phyloP scores from a whole-genome alignment of 192 early-diverging fungal species.

The Gaertneriomyces sp. region DNA sequence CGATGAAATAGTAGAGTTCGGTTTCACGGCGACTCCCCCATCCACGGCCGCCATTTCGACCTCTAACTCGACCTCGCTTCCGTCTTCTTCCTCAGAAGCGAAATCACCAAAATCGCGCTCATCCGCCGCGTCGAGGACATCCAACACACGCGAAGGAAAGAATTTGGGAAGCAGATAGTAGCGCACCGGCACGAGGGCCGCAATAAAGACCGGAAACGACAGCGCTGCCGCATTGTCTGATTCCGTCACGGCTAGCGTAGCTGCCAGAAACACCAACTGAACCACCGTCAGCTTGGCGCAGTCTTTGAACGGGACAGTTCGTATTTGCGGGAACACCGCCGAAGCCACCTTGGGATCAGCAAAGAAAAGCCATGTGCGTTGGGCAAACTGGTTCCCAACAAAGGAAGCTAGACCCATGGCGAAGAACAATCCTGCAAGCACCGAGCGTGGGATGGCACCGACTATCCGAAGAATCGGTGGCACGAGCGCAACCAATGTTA shows the following conservation, averaged over 20 bases:
- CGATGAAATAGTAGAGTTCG: not conserved
- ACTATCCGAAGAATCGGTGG: constrained; percentile 12
- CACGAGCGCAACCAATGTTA: constrained; percentile 16
- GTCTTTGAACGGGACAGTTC: not conserved
- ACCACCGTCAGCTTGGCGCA: constrained; percentile 13
- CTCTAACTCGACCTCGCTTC: not conserved
- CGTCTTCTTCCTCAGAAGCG: not conserved
- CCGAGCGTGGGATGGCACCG: constrained; percentile 14
- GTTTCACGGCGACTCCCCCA: not conserved
- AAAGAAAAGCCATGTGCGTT: constrained; percentile 3
- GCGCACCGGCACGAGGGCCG: constrained; percentile 21
- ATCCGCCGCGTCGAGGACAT: constrained; percentile 10
- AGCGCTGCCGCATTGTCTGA: constrained; percentile 10
- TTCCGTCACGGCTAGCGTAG: constrained; percentile 13
- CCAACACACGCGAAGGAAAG: not conserved
- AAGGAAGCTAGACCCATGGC: constrained; percentile 26
- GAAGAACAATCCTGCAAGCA: constrained; percentile 24
- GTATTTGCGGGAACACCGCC: not conserved
- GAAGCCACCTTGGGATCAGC: not conserved
- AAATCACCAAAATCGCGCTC: not conserved
- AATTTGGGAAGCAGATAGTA: constrained; percentile 9
- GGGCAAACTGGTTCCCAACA: constrained; percentile 14
- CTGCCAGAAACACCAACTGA: constrained; percentile 8
- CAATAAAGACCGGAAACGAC: constrained; percentile 21
- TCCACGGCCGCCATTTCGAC: constrained; percentile 2